Evolutionary conservation across 306 rosid species (phyloP), one percentile per base, ranked within the genome.

Genomic region (Medicago ruthenica): DNA sequence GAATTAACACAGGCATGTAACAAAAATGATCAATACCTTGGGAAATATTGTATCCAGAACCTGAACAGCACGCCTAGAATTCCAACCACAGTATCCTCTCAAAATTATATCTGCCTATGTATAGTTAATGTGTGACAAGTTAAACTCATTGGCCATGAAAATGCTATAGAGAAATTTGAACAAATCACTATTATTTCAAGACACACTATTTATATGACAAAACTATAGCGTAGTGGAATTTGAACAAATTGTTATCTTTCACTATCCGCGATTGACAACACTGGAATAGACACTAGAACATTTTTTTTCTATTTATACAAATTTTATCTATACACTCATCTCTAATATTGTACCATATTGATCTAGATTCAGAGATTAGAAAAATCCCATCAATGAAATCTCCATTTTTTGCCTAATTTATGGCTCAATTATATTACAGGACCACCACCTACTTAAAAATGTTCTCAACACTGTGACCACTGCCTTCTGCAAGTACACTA

Each of bases 61-160:
- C 72, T 68, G 79, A n/a, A 92, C 34, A 81, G 89, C 98, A 40
- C 89, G 89, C 75, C 96, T 90, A 67, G 98, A 88, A 69, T 90
- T 94, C 98, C 98, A 94, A 22, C 92, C 96, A 18, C 65, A 24
- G 31, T 94, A 94, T 67, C 98, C 98, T 76, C 97, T 81, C 74
- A 90, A 3, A 36, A 90, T 11, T 78, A 92, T 63, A 71, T 94
- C 95, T 16, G 95, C 97, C 98, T 94, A 54, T 73, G 10, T 17
- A 67, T 72, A 24, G 21, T 44, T 9, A 58, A 1, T 55, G 20
- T 18, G n/a, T 18, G 58, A 64, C 3, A 45, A 68, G 57, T 79
- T 55, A 50, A 48, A 58, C 44, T 77, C 50, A 55, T 15, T 76
- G 3, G 51, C 5, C 65, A 60, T 68, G 61, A 67, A 67, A 62